These are phyloP conservation scores for Solanum virginianum DNA, from an alignment of 257 asterid genomes.

Conservation along the genomic window DNA sequence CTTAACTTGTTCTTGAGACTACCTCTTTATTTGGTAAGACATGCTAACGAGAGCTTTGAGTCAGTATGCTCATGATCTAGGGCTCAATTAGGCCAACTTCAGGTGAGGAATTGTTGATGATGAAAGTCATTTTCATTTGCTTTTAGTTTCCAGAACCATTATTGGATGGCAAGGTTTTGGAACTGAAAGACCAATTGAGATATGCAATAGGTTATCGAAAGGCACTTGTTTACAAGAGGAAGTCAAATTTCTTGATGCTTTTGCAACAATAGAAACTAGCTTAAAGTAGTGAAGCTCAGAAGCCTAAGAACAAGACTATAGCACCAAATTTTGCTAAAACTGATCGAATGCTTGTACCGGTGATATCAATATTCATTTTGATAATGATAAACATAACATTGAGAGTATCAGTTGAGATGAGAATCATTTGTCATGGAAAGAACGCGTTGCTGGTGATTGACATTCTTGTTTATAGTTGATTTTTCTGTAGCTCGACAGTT, in stretches of 20 bases:
- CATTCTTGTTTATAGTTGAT: neutral
- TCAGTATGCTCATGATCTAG: neutral
- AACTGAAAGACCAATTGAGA: neutral
- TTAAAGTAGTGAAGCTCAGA: neutral
- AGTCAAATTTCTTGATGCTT: neutral
- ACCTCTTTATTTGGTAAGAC: neutral
- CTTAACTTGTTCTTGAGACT: neutral
- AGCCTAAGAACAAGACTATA: neutral
- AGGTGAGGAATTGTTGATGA: neutral
- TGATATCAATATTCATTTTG: neutral
- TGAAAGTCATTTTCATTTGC: neutral
- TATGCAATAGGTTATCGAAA: neutral
- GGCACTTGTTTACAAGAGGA: neutral
- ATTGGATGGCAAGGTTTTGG: neutral
- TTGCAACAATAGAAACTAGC: neutral
- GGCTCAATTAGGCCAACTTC: neutral
- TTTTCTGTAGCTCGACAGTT: neutral
- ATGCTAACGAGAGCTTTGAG: neutral
- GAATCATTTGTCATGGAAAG: neutral
- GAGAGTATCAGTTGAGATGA: neutral
- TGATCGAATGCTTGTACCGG: neutral
- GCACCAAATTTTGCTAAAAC: neutral
- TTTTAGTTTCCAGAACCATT: neutral
- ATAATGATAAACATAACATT: neutral
- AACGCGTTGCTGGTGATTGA: neutral